Evolutionary conservation across 2,329 filamentous ascomycete species (phyloP).

Genomic region (Fusarium piperis): DNA sequence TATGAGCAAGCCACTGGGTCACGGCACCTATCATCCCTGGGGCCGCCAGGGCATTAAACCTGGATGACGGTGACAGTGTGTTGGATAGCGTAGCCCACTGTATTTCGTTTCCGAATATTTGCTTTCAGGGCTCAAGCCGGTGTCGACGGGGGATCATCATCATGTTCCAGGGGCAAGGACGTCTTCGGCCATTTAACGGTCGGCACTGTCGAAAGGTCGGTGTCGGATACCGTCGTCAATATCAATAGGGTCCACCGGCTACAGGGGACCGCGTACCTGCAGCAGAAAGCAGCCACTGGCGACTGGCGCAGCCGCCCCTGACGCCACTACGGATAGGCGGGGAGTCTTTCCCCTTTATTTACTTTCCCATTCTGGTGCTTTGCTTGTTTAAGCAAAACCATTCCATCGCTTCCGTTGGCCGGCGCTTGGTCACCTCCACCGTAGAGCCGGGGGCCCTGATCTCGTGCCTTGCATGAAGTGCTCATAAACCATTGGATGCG

Average conservation of each 20-base stretch:
- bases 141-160: slow-evolving; percentile 1
- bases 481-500: slow-evolving; percentile 25
- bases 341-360: slow-evolving; percentile 33
- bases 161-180: background rate
- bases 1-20: slow-evolving; percentile 28
- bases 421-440: slow-evolving; percentile 15
- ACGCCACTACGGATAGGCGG: slow-evolving; percentile 34
- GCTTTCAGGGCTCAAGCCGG: slow-evolving; percentile 7
- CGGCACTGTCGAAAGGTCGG: slow-evolving; percentile 14
- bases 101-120: slow-evolving; percentile 17
- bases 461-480: slow-evolving; percentile 35
- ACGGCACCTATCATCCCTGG: background rate
- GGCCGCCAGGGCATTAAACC: slow-evolving; percentile 7
- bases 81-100: slow-evolving; percentile 12
- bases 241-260: background rate
- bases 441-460: slow-evolving; percentile 5
- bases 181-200: slow-evolving; percentile 21
- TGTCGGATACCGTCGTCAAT: slow-evolving; percentile 8
- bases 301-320: slow-evolving; percentile 20
- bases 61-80: slow-evolving; percentile 24
- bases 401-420: slow-evolving; percentile 27
- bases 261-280: slow-evolving; percentile 36
- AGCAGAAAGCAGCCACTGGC: slow-evolving; percentile 21
- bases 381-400: slow-evolving; percentile 12
- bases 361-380: slow-evolving; percentile 24